Evolutionary conservation across 2,329 filamentous ascomycete species (phyloP).

Genomic region (Epichloe amarillans): DNA sequence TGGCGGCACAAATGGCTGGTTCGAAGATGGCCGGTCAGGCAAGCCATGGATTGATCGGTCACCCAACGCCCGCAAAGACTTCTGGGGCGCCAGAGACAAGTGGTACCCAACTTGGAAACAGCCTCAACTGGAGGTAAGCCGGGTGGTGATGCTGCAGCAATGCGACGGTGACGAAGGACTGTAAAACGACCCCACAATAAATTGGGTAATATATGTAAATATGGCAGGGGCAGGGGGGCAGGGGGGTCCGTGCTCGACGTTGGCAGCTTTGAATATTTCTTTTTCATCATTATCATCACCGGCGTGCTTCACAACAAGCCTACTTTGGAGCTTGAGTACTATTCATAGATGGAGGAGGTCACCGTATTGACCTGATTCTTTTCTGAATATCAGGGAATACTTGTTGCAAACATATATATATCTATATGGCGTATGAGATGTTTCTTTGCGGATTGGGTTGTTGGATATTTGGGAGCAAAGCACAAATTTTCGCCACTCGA

Average conservation of each 20-base stretch:
- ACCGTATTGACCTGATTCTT: too few species aligned
- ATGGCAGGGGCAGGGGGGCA: background rate
- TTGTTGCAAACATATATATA: too few species aligned
- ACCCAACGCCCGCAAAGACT: slow-evolving; percentile 55
- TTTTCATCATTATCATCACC: background rate
- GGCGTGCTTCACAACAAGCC: too few species aligned
- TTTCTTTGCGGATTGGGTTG: too few species aligned
- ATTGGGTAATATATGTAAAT: too few species aligned
- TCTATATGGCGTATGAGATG: too few species aligned
- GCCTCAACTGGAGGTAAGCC: slow-evolving; percentile 54
- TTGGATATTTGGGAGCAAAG: too few species aligned
- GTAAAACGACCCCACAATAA: slow-evolving; percentile 12
- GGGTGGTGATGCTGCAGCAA: slow-evolving; percentile 59
- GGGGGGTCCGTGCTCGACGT: too few species aligned
- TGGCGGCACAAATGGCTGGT: slow-evolving; percentile 73
- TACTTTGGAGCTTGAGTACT: too few species aligned
- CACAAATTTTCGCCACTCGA: too few species aligned
- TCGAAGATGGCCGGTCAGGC: slow-evolving; percentile 53
- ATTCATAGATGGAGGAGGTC: too few species aligned
- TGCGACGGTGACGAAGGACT: slow-evolving; percentile 47
- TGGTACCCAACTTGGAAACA: slow-evolving; percentile 63
- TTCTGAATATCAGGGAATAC: too few species aligned
- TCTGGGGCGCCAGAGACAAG: slow-evolving; percentile 52
- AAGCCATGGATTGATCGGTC: slow-evolving; percentile 72
- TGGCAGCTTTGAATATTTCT: background rate